A percentile compares a stretch with the other conserved stretches of the same genome.
Evolutionary conservation across 2,329 filamentous ascomycete genomes (phyloP).

Genomic region (Diplocarpon mali): DNA sequence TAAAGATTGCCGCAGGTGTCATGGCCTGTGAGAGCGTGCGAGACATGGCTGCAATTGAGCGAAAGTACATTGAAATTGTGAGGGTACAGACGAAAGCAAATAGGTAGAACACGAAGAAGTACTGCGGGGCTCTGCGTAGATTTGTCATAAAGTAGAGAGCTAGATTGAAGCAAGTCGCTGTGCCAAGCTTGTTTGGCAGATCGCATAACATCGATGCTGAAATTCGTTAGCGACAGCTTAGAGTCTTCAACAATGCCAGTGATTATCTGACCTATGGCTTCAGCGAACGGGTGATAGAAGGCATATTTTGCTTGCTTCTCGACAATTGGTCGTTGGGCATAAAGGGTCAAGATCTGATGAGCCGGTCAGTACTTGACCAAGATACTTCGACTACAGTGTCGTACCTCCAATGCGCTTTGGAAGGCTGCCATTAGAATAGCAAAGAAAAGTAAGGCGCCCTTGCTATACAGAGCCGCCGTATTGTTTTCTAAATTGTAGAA

Average conservation of each 20-base stretch:
- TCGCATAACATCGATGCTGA: slow-evolving; percentile 35
- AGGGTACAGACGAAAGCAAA: slow-evolving; percentile 64
- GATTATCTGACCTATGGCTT: slow-evolving; percentile 29
- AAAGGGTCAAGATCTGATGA: slow-evolving; percentile 70
- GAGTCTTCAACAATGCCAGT: background rate
- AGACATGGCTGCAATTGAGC: slow-evolving; percentile 67
- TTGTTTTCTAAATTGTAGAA: slow-evolving; percentile 48
- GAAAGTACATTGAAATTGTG: slow-evolving; percentile 79
- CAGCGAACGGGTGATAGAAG: slow-evolving; percentile 84
- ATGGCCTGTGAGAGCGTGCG: slow-evolving; percentile 51
- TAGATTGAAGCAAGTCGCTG: slow-evolving; percentile 66
- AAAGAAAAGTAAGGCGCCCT: slow-evolving; percentile 57
- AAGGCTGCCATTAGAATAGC: slow-evolving; percentile 50
- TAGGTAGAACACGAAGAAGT: slow-evolving; percentile 71
- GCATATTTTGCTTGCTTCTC: slow-evolving; percentile 66
- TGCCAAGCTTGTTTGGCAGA: slow-evolving; percentile 71
- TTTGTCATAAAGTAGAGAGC: slow-evolving; percentile 82
- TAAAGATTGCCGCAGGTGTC: slow-evolving; percentile 39
- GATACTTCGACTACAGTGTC: background rate
- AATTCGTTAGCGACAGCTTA: background rate
- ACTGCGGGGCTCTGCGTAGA: slow-evolving; percentile 58
- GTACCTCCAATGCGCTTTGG: slow-evolving; percentile 42
- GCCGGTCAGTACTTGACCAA: slow-evolving; percentile 14
- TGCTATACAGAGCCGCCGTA: slow-evolving; percentile 47
- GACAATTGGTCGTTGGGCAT: slow-evolving; percentile 81